phyloP scores from a whole-genome alignment of 2,329 filamentous ascomycete species.

The Biscogniauxia mediterranea region DNA sequence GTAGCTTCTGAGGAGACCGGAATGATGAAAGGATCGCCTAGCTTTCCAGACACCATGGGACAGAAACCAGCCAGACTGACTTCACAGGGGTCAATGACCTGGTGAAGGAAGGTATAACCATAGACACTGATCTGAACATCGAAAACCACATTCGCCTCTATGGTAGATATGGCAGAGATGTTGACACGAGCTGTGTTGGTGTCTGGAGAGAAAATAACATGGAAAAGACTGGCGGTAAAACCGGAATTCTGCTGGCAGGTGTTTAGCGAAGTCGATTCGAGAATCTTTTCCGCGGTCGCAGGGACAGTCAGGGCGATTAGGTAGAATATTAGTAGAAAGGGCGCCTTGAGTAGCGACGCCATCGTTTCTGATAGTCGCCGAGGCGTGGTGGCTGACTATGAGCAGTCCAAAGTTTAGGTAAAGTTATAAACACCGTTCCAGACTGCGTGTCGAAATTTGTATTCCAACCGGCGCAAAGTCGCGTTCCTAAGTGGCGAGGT shows the following conservation, averaged over 20 bases:
- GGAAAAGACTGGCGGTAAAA: slow-evolving; percentile 78
- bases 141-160: slow-evolving; percentile 71
- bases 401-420: background rate
- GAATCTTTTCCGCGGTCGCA: slow-evolving; percentile 22
- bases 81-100: slow-evolving; percentile 68
- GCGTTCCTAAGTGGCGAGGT: background rate
- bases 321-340: slow-evolving; percentile 13
- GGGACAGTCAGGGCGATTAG: slow-evolving; percentile 25
- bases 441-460: background rate
- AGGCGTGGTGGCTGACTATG: background rate
- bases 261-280: slow-evolving; percentile 60
- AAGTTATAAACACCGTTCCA: background rate
- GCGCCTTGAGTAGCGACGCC: slow-evolving; percentile 3
- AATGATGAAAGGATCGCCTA: slow-evolving; percentile 56
- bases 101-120: slow-evolving; percentile 63
- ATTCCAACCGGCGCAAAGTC: background rate
- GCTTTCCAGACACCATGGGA: slow-evolving; percentile 72
- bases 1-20: slow-evolving; percentile 54
- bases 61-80: slow-evolving; percentile 66
- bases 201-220: slow-evolving; percentile 66
- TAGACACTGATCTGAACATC: slow-evolving; percentile 71
- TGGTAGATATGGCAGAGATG: slow-evolving; percentile 70
- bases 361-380: background rate
- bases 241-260: slow-evolving; percentile 73
- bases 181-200: slow-evolving; percentile 65